Evolutionary conservation across 208 protist species (phyloP), one percentile per base, ranked within the genome.

Genomic region (Angomonas deanei): DNA sequence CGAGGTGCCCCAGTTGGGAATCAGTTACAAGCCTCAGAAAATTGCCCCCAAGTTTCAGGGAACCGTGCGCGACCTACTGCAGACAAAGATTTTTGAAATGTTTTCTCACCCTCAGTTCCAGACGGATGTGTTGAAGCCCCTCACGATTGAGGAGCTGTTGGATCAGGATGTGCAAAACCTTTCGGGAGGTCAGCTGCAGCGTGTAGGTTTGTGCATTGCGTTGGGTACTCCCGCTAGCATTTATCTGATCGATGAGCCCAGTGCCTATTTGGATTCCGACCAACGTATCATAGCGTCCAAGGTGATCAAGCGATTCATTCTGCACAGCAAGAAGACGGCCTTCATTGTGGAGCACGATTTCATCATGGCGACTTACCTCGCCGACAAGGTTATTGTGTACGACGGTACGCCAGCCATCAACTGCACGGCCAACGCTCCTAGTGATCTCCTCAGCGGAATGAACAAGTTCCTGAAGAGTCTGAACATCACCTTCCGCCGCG

Each of bases 331-430:
- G 82, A 98, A 98, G 74, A 99, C 98, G 59, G 98, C 97, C 13
- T 99, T 99, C 82, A 91, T 99, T 69, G 99, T 99, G 31, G 99
- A 99, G 84, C 99, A 99, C 88, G 99, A 99, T 80, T 99, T 99
- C 80, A 99, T 99, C 76, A 99, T 99, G 98, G 98, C 98, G 54
- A 99, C 98, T 0, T 99, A 99, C 80, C 86, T 99, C 28, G 99
- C 99, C 19, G 98, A 99, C 78, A 84, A 93, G 57, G 99, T 99
- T 47, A 96, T 99, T 56, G 98, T 99, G 28, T 99, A 99, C 78
- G 96, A 99, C 13, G 99, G 99, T 71, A 81, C 76, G 28, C 98
- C 99, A 10, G 88, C 89, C 23, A 70, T 99, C 17, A 78, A 98
- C 48, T 98, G 97, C 74, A 93, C 59, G 24, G 99, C 98, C 47